These are phyloP conservation scores for Peronospora tabacina DNA, from an alignment of 352 stramenopile genomes.

Conservation along the genomic window DNA sequence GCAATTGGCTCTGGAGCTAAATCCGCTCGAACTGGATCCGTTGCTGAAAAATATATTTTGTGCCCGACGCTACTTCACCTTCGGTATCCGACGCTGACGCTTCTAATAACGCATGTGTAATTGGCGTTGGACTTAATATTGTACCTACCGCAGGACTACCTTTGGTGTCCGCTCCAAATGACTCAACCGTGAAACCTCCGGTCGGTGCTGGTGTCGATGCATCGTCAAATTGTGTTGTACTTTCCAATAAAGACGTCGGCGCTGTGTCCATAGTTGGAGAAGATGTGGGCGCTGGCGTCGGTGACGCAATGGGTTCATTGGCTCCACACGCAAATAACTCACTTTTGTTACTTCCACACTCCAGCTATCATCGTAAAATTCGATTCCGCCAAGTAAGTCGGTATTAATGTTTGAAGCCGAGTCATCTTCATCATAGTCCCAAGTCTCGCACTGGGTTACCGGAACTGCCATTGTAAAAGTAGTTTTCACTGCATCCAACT, in stretches of 20 bases:
- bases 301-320: conserved; percentile 14
- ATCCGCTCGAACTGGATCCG: too few species aligned
- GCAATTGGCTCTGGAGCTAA: too few species aligned
- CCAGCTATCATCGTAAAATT: conserved; percentile 25
- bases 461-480: conserved; percentile 4
- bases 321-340: conserved; percentile 17
- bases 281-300: conserved; percentile 13
- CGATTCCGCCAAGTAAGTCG: conserved; percentile 19
- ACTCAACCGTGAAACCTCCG: not conserved
- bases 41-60: too few species aligned
- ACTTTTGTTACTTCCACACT: conserved; percentile 24
- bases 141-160: not conserved
- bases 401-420: conserved; percentile 6
- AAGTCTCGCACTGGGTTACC: conserved; percentile 19
- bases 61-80: too few species aligned
- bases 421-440: conserved; percentile 20
- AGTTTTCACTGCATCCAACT: conserved; percentile 13
- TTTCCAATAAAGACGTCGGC: not conserved
- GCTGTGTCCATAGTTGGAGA: conserved; percentile 4
- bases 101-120: not conserved
- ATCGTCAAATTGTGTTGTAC: not conserved
- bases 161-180: not conserved
- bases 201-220: not conserved
- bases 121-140: conserved; percentile 5
- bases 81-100: too few species aligned